A percentile compares a stretch with the other conserved stretches of the same genome.
Conservation (phyloP, 495 filamentous ascomycete species). For the Aspergillus baeticus region DNA sequence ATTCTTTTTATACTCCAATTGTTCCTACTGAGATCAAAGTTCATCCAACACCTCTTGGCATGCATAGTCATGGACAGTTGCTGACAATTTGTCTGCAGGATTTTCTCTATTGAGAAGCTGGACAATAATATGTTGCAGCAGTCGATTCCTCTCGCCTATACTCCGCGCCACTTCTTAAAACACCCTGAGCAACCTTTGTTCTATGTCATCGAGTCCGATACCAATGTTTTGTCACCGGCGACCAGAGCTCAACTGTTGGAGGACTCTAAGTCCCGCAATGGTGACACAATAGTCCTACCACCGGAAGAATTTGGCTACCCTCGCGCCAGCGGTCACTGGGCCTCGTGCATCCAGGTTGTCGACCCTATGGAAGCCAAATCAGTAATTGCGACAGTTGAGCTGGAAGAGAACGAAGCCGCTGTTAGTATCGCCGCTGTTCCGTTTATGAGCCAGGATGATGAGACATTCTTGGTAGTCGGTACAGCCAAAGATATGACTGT, state of each 20-base stretch:
- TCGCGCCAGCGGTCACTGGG: conserved; percentile 80
- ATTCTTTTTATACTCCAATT: conserved; percentile 61
- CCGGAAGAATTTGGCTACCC: conserved; percentile 90
- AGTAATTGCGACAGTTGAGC: conserved; percentile 71
- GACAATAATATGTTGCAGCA: conserved; percentile 85
- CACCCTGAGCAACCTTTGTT: conserved; percentile 87
- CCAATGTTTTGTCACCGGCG: conserved; percentile 77
- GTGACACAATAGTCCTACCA: conserved; percentile 65
- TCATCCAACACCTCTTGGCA: not conserved
- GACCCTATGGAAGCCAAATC: conserved; percentile 76
- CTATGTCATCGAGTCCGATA: conserved; percentile 92
- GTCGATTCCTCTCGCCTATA: conserved; percentile 84
- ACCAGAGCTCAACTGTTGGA: conserved; percentile 68
- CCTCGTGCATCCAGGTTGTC: conserved; percentile 87
- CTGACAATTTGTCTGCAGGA: conserved; percentile 50
- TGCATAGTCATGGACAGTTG: conserved; percentile 21
- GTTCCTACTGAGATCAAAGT: conserved; percentile 64
- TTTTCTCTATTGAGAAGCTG: conserved; percentile 86
- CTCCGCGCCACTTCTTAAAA: conserved; percentile 80
- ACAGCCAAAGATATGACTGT: conserved; percentile 87
- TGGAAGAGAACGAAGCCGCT: conserved; percentile 89
- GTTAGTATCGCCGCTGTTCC: conserved; percentile 80
- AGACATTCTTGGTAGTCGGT: conserved; percentile 88
- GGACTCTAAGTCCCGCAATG: conserved; percentile 64
- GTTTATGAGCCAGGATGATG: conserved; percentile 84